A percentile compares a stretch with the other conserved stretches of the same genome.
Evolutionary conservation across 805 yeast genomes (phyloP).

Genomic region (Ogataea degrootiae): DNA sequence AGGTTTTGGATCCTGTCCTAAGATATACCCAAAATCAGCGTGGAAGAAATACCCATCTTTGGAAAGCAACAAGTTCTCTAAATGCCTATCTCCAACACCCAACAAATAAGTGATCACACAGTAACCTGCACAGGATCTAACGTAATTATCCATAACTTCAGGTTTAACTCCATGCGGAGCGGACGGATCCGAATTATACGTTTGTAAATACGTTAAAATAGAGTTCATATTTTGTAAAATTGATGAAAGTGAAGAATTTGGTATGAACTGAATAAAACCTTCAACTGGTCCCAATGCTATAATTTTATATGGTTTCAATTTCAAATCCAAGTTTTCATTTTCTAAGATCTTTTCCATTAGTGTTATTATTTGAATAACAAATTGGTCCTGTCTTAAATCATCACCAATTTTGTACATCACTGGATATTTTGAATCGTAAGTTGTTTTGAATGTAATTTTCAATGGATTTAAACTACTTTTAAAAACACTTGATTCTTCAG

Average conservation of each 20-base stretch:
- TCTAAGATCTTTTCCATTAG: slow-evolving; percentile 85
- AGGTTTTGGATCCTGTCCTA: slow-evolving; percentile 97
- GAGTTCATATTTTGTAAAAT: slow-evolving; percentile 71
- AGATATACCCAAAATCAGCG: slow-evolving; percentile 94
- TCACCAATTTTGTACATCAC: slow-evolving; percentile 95
- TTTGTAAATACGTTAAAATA: slow-evolving; percentile 64
- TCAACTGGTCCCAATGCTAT: slow-evolving; percentile 87
- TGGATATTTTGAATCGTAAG: slow-evolving; percentile 52
- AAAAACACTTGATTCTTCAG: slow-evolving; percentile 80
- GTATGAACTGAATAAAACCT: slow-evolving; percentile 93
- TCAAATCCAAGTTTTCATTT: slow-evolving; percentile 86
- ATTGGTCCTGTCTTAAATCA: slow-evolving; percentile 92
- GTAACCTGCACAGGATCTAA: slow-evolving; percentile 94
- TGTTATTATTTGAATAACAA: slow-evolving; percentile 88
- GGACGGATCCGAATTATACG: slow-evolving; percentile 54
- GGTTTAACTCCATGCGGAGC: slow-evolving; percentile 46
- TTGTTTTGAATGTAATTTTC: slow-evolving; percentile 70
- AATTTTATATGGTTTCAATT: slow-evolving; percentile 83
- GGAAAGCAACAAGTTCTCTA: slow-evolving; percentile 81
- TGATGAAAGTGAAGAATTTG: slow-evolving; percentile 81
- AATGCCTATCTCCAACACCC: slow-evolving; percentile 97
- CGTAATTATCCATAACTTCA: slow-evolving; percentile 87
- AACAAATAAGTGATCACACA: slow-evolving; percentile 91
- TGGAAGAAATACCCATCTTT: slow-evolving; percentile 87
- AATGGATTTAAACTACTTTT: slow-evolving; percentile 89